These are phyloP conservation scores for Cryptosporidium sp. DNA, from an alignment of 169 alveolate genomes.

Conservation along the genomic window DNA sequence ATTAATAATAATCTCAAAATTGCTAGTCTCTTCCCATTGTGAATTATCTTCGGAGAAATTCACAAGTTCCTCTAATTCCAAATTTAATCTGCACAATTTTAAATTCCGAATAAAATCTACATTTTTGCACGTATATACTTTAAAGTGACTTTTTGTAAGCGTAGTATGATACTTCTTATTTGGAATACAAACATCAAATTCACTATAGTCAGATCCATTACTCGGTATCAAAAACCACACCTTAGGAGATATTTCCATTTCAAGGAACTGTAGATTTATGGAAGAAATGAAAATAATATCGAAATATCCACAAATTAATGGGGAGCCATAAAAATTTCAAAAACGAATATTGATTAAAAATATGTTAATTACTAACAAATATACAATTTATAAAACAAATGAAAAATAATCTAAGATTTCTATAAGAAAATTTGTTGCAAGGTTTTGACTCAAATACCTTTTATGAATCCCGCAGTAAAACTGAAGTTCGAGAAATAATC, in stretches of 20 bases:
- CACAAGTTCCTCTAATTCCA: background rate
- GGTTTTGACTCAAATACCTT: conserved; percentile 77
- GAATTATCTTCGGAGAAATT: background rate
- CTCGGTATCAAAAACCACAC: conserved; percentile 9
- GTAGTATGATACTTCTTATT: background rate
- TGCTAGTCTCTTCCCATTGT: conserved; percentile 4
- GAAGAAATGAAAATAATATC: background rate
- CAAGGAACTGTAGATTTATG: background rate
- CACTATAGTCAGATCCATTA: background rate
- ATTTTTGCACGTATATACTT: background rate
- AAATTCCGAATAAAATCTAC: background rate
- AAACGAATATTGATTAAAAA: background rate
- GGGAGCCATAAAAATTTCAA: background rate
- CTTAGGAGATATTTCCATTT: conserved; percentile 15
- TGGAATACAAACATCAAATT: background rate
- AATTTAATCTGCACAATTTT: background rate
- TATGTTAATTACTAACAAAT: background rate
- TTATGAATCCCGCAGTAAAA: conserved; percentile 73
- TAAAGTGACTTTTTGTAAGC: background rate
- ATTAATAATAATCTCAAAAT: background rate
- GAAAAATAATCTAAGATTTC: background rate
- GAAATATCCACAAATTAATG: background rate
- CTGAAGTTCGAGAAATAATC: conserved; percentile 69
- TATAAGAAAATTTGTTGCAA: conserved; percentile 11
- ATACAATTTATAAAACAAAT: background rate